Evolutionary conservation across 129 eudicot genomes (phyloP).

Genomic region (Oenanthe sinensis): DNA sequence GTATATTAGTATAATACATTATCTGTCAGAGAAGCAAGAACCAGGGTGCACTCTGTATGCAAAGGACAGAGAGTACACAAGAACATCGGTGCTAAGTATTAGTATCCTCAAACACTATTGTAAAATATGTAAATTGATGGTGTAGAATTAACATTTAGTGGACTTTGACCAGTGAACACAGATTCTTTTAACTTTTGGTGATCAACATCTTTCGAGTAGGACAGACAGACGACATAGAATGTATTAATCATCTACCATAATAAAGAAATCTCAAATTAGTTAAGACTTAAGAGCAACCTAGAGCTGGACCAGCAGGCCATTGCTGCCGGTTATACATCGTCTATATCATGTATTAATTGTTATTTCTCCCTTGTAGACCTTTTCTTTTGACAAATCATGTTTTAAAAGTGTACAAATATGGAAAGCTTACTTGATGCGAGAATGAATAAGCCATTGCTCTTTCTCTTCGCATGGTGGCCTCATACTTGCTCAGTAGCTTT

Average conservation of each 20-base stretch:
- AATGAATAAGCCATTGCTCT: conserved; percentile 88
- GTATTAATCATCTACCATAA: no score
- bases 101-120: neutral
- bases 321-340: neutral
- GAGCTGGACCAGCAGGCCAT: neutral
- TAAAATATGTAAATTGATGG: neutral
- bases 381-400: neutral
- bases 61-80: neutral
- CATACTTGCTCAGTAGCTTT: conserved; percentile 58
- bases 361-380: neutral
- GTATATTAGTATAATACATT: neutral
- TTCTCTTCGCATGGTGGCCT: conserved; percentile 89
- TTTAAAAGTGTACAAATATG: neutral
- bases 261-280: no score
- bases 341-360: neutral
- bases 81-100: neutral
- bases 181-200: no score
- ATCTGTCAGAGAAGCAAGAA: neutral
- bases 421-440: conserved; percentile 71
- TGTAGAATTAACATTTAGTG: neutral
- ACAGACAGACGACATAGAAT: no score
- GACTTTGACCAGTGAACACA: neutral
- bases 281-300: neutral
- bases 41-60: neutral
- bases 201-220: no score